phyloP scores from a whole-genome alignment of 169 alveolate species.

The Eimeria tenella region DNA sequence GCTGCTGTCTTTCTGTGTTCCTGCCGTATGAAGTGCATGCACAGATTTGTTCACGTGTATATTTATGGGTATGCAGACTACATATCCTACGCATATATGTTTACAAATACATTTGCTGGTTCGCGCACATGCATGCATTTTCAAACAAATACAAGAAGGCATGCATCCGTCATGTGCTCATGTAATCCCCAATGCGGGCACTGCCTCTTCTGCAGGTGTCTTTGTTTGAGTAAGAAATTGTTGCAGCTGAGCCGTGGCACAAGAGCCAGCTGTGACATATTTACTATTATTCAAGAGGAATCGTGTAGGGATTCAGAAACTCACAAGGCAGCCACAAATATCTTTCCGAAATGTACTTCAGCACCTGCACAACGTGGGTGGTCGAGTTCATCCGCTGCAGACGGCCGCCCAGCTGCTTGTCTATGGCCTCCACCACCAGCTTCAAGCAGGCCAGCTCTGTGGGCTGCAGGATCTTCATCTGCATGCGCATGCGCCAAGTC shows the following conservation, averaged over 20 bases:
- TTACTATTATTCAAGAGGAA: neutral
- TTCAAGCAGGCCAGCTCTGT: slow-evolving; percentile 48
- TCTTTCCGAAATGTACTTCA: slow-evolving; percentile 42
- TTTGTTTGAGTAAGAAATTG: too few relatives aligned
- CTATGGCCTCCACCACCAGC: slow-evolving; percentile 71
- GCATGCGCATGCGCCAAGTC: neutral
- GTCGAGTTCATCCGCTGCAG: slow-evolving; percentile 70
- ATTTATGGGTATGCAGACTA: too few relatives aligned
- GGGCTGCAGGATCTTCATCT: slow-evolving; percentile 42
- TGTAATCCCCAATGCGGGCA: too few relatives aligned
- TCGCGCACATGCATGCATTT: too few relatives aligned
- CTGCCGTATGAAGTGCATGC: too few relatives aligned
- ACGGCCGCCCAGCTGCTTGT: slow-evolving; percentile 74
- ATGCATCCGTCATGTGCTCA: too few relatives aligned
- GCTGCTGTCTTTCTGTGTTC: too few relatives aligned
- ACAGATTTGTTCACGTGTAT: too few relatives aligned
- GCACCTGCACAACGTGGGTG: slow-evolving; percentile 73
- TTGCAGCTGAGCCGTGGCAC: neutral
- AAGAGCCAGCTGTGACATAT: neutral
- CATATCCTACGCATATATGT: too few relatives aligned
- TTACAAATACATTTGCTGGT: too few relatives aligned
- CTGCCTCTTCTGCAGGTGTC: too few relatives aligned
- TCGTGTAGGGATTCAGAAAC: neutral
- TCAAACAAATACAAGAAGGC: too few relatives aligned
- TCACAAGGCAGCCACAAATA: slow-evolving; percentile 72